phyloP scores from a whole-genome alignment of 2,329 filamentous ascomycete species.

The Alternaria metachromatica region DNA sequence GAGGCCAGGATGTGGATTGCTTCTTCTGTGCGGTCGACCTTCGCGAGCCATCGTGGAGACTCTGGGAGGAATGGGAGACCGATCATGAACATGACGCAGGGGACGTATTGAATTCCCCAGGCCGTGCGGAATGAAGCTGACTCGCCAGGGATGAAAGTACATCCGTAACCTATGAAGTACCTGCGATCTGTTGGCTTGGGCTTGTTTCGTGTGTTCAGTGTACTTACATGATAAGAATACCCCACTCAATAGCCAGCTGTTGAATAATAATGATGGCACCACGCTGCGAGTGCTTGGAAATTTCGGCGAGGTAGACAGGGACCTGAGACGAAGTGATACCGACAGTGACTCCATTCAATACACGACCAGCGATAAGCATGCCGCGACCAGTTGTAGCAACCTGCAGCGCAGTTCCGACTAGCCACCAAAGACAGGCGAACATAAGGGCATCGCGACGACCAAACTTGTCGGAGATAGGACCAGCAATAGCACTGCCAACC shows the following conservation, averaged over 20 bases:
- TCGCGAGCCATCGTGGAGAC: conserved; percentile 55
- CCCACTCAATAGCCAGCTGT: conserved; percentile 78
- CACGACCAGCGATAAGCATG: conserved; percentile 76
- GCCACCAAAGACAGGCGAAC: conserved; percentile 61
- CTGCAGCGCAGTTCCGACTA: conserved; percentile 67
- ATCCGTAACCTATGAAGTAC: conserved; percentile 46
- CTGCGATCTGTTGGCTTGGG: conserved; percentile 36
- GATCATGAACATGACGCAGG: conserved; percentile 51
- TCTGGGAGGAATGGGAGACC: conserved; percentile 59
- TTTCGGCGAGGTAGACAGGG: conserved; percentile 72
- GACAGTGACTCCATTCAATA: conserved; percentile 73
- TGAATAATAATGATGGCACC: conserved; percentile 74
- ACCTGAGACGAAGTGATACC: conserved; percentile 76
- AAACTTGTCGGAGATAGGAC: conserved; percentile 64
- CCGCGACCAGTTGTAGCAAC: conserved; percentile 68
- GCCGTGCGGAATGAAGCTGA: conserved; percentile 42
- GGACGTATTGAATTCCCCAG: conserved; percentile 49
- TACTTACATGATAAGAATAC: conserved; percentile 48
- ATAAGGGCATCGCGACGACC: conserved; percentile 63
- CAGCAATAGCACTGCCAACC: conserved; percentile 67
- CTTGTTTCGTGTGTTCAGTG: not conserved
- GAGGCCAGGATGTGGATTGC: conserved; percentile 50
- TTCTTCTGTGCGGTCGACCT: conserved; percentile 55
- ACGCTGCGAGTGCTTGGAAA: conserved; percentile 65
- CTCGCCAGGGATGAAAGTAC: conserved; percentile 41